Base-by-base conservation (phyloP, 306 rosid species). In the Adenanthera pavonina region DNA sequence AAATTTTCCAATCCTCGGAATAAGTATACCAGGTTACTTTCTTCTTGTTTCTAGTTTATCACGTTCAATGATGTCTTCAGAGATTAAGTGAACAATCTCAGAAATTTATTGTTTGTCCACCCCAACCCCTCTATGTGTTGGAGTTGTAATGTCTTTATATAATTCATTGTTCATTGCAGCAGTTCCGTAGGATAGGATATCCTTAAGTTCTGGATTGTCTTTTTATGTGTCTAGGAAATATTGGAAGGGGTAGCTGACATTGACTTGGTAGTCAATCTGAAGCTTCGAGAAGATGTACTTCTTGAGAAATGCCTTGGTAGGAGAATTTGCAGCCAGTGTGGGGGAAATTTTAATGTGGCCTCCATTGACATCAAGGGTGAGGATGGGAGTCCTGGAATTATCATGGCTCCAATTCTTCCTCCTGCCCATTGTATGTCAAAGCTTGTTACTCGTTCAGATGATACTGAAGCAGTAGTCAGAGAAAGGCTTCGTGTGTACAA, bases 371-470 rank as follows among this genome's bases (percentile, higher is more conserved):
- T 91, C 30, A 80, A 85, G 89, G 94, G 91, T 14, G 88, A 88
- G 86, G 81, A 90, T 48, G 97, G 97, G 69, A 19, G 6, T 51
- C 97, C 93, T 56, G 94, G 87, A 71, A 93, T 91, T 75, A 85
- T 82, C 83, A 95, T 95, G 99, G 90, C 89, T 78, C 99, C 99
- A 30, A 96, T 95, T 85, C 97, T 95, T 44, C 99, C 99, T 41
- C 99, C 99, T 16, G 70, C 88, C 48, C 90, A 89, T 69, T 95
- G 99, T 70, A 92, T 93, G 95, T 85, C 94, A 47, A 93, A 93
- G 89, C 97, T 95, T 20, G 74, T 93, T 75, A 90, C 97, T 70
- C 91, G 99, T 25, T 68, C 98, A 3, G 99, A 95, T 82, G 99
- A 95, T 69, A 92, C 89, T 0, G 98, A 93, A 86, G 40, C 70